Conservation (phyloP, 2,329 filamentous ascomycete species). For the Seiridium cupressi region DNA sequence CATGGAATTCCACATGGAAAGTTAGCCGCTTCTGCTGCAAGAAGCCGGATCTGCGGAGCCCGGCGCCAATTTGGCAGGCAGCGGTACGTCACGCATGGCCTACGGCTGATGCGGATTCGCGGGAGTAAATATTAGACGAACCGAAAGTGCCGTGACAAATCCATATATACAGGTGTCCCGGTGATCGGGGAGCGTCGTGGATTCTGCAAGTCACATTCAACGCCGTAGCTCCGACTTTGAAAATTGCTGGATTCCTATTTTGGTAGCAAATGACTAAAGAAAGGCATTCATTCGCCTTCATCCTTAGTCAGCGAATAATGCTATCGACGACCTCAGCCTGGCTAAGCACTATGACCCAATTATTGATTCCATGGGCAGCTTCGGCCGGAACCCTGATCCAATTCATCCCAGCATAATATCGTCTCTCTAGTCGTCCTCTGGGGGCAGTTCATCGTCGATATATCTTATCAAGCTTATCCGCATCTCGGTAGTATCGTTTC, state of each 20-base stretch:
- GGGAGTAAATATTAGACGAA: background rate
- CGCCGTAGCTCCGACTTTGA: too few species aligned
- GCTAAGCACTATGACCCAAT: background rate
- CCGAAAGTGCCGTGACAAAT: too few species aligned
- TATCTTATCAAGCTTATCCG: slow-evolving; percentile 87
- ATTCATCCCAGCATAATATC: slow-evolving; percentile 5
- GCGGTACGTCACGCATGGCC: background rate
- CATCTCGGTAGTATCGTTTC: slow-evolving; percentile 97
- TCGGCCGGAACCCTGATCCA: background rate
- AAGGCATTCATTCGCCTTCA: too few species aligned
- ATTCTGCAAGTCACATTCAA: too few species aligned
- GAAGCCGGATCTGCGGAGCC: slow-evolving; percentile 1
- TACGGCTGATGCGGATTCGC: background rate
- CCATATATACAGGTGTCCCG: too few species aligned
- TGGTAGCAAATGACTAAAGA: too few species aligned
- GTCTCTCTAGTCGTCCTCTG: slow-evolving; percentile 77
- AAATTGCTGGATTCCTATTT: too few species aligned
- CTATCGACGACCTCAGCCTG: too few species aligned
- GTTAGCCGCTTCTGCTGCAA: background rate
- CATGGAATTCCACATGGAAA: background rate
- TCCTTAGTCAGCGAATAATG: too few species aligned
- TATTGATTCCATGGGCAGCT: background rate
- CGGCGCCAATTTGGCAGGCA: background rate
- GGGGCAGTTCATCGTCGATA: slow-evolving; percentile 96
- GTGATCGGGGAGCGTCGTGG: too few species aligned